Evolutionary conservation across 1,139 yeast genomes (phyloP).

Genomic region (Diutina siamensis): DNA sequence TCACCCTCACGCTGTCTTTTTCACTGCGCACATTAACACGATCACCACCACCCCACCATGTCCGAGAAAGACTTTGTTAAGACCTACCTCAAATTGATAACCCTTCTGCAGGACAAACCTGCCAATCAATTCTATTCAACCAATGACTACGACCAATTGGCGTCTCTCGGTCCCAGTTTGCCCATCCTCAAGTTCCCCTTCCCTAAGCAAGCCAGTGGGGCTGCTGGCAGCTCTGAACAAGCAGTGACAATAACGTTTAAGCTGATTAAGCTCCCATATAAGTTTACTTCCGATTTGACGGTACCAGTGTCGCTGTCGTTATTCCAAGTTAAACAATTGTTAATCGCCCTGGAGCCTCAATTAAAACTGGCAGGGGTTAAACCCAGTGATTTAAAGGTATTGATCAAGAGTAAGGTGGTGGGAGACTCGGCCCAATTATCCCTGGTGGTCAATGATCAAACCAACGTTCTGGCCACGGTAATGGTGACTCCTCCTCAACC

Average conservation of each 20-base stretch:
- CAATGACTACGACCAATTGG: not conserved
- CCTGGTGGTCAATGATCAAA: not conserved
- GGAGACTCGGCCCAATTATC: not conserved
- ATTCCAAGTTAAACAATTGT: not conserved
- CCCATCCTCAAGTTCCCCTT: constrained; percentile 2
- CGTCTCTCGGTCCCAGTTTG: constrained; percentile 1
- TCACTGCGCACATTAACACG: not conserved
- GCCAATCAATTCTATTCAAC: constrained; percentile 1
- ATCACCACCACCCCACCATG: constrained; percentile 2
- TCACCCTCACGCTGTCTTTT: not conserved
- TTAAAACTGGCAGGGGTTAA: not conserved
- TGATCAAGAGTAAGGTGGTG: constrained; percentile 2
- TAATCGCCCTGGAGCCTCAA: not conserved
- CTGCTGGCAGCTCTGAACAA: not conserved
- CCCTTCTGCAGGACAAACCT: not conserved
- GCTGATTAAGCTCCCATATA: constrained; percentile 3
- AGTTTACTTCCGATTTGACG: not conserved
- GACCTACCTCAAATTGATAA: constrained; percentile 3
- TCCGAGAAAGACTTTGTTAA: constrained; percentile 1
- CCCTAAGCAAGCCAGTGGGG: not conserved
- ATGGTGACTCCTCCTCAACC: constrained; percentile 1
- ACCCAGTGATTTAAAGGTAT: not conserved
- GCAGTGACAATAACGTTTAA: not conserved
- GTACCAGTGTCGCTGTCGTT: not conserved
- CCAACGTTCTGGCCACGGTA: not conserved